Percentiles rank a stretch among this genome's conserved stretches.
Conservation (phyloP, 208 protist genomes). For the Acanthamoeba sp. region DNA sequence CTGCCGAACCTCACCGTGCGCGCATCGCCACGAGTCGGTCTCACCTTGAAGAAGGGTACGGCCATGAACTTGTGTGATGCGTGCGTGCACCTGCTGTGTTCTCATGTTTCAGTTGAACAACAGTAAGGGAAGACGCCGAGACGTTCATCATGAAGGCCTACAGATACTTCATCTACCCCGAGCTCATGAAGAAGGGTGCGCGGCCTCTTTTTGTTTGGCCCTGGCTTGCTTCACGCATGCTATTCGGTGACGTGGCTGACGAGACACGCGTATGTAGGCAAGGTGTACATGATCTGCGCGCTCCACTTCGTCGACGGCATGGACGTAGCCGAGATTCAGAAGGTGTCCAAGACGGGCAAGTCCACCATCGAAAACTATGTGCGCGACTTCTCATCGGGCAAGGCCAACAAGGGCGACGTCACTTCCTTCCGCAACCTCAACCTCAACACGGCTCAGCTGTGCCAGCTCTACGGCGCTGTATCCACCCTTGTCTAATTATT, state of each 20-base stretch:
- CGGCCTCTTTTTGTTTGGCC: too few species aligned
- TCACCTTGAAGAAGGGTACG: conserved; percentile 62
- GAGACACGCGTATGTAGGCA: too few species aligned
- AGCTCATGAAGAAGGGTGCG: conserved; percentile 71
- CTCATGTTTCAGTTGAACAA: too few species aligned
- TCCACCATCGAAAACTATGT: conserved; percentile 64
- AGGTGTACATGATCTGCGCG: conserved; percentile 73
- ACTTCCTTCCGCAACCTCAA: background rate
- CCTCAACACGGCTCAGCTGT: conserved; percentile 49
- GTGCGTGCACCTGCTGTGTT: too few species aligned
- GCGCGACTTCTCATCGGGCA: conserved; percentile 12
- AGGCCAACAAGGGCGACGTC: conserved; percentile 33
- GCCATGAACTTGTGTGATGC: background rate
- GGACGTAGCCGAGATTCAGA: conserved; percentile 42
- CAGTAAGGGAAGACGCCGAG: conserved; percentile 52
- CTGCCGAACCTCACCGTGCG: background rate
- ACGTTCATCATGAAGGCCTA: conserved; percentile 75
- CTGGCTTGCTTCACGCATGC: too few species aligned
- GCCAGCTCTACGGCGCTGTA: conserved; percentile 64
- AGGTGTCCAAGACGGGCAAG: conserved; percentile 45
- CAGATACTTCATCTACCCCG: conserved; percentile 46
- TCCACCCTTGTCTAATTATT: conserved; percentile 10
- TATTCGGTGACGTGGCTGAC: too few species aligned
- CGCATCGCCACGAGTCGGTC: conserved; percentile 11
- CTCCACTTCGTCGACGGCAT: conserved; percentile 40